Conservation (phyloP, 164 flowering plant species). For the Paratinospora sagittata region DNA sequence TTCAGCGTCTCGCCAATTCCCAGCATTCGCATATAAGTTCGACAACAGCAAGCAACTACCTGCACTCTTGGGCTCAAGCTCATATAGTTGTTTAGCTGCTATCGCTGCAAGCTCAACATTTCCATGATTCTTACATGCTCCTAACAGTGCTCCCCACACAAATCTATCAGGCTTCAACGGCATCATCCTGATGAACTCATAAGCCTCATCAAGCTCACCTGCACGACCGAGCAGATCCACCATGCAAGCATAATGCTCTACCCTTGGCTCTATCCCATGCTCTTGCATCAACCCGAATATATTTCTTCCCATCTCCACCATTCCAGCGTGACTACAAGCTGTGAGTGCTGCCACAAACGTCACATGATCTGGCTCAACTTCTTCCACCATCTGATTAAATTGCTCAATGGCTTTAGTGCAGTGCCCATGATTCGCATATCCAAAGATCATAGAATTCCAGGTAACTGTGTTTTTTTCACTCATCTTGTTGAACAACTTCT, state of each 20-base stretch:
- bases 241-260: constrained; percentile 83
- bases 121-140: constrained; percentile 70
- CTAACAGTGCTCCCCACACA: constrained; percentile 89
- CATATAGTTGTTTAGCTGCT: constrained; percentile 49
- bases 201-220: constrained; percentile 63
- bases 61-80: constrained; percentile 60
- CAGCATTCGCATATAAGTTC: constrained; percentile 52
- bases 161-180: constrained; percentile 61
- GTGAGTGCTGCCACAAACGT: constrained; percentile 69
- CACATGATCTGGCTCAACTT: constrained; percentile 44
- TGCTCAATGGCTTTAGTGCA: constrained; percentile 55
- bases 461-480: constrained; percentile 40
- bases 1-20: constrained; percentile 51
- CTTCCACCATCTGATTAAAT: constrained; percentile 52
- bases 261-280: constrained; percentile 49
- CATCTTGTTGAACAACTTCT: constrained; percentile 46
- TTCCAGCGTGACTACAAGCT: constrained; percentile 70
- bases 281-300: constrained; percentile 53
- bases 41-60: constrained; percentile 52
- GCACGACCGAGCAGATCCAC: constrained; percentile 86
- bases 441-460: constrained; percentile 86
- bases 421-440: constrained; percentile 69
- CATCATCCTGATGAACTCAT: constrained; percentile 56
- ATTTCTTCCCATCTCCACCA: constrained; percentile 47
- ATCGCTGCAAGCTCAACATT: constrained; percentile 64